These are phyloP conservation scores for Penicillium sp. DNA, from an alignment of 2,329 filamentous ascomycete genomes.

Conservation along the genomic window DNA sequence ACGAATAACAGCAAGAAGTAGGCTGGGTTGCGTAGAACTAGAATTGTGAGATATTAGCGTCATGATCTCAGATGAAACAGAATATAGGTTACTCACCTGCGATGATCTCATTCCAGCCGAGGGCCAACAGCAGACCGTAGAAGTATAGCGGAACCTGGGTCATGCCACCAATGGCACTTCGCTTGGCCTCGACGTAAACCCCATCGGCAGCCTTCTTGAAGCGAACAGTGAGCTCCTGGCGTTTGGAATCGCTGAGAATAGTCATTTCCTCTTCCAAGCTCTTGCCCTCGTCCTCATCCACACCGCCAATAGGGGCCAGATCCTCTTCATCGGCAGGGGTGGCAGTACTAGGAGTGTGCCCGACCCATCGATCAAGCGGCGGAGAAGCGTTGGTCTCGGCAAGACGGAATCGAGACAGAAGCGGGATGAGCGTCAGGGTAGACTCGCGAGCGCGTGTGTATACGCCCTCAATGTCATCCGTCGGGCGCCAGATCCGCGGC, in stretches of 20 bases:
- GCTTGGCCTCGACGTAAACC: constrained; percentile 96
- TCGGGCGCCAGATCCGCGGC: constrained; percentile 93
- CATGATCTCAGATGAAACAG: constrained; percentile 7
- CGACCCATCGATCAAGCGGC: constrained; percentile 82
- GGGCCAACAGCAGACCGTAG: constrained; percentile 80
- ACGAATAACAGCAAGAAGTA: constrained; percentile 89
- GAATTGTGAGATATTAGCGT: neutral
- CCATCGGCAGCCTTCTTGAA: constrained; percentile 99
- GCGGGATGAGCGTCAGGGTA: constrained; percentile 84
- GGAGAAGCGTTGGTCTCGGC: constrained; percentile 73
- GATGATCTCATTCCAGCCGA: constrained; percentile 99
- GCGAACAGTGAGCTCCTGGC: constrained; percentile 85
- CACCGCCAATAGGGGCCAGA: constrained; percentile 81
- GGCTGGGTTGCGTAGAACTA: constrained; percentile 89
- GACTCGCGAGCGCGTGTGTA: constrained; percentile 93
- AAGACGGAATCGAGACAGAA: constrained; percentile 82
- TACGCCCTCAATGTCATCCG: constrained; percentile 93
- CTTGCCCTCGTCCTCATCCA: constrained; percentile 93
- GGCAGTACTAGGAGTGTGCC: constrained; percentile 71
- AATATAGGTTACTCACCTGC: constrained; percentile 67
- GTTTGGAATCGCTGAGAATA: constrained; percentile 84
- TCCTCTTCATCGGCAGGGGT: constrained; percentile 89
- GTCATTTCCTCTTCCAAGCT: constrained; percentile 96
- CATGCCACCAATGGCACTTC: constrained; percentile 92
- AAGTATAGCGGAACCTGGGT: constrained; percentile 94